A percentile compares a stretch with the other conserved stretches of the same genome.
Evolutionary conservation across 176 grass and related monocot species (phyloP).

Genomic region (Avena sativa): DNA sequence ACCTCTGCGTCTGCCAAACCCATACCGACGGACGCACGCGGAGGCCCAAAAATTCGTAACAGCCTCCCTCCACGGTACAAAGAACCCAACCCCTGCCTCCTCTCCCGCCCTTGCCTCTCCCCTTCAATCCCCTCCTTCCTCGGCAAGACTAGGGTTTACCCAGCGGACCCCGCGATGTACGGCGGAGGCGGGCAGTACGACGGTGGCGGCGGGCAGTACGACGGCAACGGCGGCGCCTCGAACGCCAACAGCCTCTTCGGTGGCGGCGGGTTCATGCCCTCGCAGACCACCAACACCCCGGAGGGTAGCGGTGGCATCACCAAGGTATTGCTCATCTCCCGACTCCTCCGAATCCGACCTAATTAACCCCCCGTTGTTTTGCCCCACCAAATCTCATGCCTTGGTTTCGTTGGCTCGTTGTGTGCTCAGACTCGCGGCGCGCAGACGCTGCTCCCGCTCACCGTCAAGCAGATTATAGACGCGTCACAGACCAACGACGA

Average conservation of each 20-base stretch:
- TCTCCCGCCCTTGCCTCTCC: constrained; percentile 3
- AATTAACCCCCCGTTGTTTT: constrained; percentile 1
- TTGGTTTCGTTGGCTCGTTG: neutral
- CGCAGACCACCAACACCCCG: constrained; percentile 64
- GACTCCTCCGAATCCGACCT: neutral
- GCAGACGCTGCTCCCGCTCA: constrained; percentile 75
- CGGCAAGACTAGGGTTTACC: constrained; percentile 20
- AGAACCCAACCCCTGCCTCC: neutral
- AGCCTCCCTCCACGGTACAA: neutral
- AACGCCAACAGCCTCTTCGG: constrained; percentile 63
- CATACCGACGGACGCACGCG: neutral
- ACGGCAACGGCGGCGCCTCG: constrained; percentile 16
- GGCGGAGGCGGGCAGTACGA: neutral
- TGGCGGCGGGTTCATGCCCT: constrained; percentile 94
- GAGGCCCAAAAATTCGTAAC: constrained; percentile 2
- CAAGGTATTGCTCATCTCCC: constrained; percentile 50
- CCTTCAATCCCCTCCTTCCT: neutral
- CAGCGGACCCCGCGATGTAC: neutral
- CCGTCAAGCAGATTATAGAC: constrained; percentile 87
- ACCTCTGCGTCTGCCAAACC: neutral
- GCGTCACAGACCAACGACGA: constrained; percentile 73
- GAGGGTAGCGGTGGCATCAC: constrained; percentile 52
- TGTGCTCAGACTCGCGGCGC: constrained; percentile 49
- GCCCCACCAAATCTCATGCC: neutral
- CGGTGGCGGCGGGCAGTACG: neutral